Base-by-base conservation (phyloP, 2,329 filamentous ascomycete species). In the Fusarium sp. region DNA sequence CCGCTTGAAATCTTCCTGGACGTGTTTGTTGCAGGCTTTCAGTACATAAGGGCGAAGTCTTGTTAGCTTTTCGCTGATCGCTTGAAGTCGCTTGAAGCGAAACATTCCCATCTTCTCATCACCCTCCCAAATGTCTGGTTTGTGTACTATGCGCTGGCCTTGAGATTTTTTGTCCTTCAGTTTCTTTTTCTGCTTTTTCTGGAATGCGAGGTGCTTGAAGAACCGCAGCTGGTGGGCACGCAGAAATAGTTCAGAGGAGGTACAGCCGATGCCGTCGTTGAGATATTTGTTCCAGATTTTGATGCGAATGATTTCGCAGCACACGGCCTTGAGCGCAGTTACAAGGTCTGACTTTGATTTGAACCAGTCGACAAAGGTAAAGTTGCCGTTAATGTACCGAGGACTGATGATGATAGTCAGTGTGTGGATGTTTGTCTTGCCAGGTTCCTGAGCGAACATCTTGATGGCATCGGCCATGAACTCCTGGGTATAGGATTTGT, bases 401-500 rank as follows among this genome's bases (percentile, higher is more conserved):
- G 80, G 80, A 16, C 76, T 75, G 46, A 85, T 69, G 34, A 82
- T 77, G 46, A 86, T 74, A 4, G 77, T 80, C 26, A 86, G 70
- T 2, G 79, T 83, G 57, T 81, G 76, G 4, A 86, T 73, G 46
- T 75, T 75, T 18, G 71, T 57, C 47, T 56, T 60, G 2, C 63
- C 61, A 2, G 44, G 37, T 16, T 53, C n/a, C 12, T 45, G 46
- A 10, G 68, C 71, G 66, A 84, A 84, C 49, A 77, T 72, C 30
- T 71, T 57, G 34, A 84, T 76, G 9, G 82, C 81, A 4, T 70
- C 56, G 2, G 76, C 75, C 75, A 84, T 78, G 51, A 71, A 70
- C 2, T 62, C 36, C 52, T 71, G 74, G 0, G 76, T 77, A 5
- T 64, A 46, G 4, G 38, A n/a, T 0, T 61, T 57, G 50, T 68